phyloP scores from a whole-genome alignment of 768 basidiomycete genomes.

The Mycena metata region DNA sequence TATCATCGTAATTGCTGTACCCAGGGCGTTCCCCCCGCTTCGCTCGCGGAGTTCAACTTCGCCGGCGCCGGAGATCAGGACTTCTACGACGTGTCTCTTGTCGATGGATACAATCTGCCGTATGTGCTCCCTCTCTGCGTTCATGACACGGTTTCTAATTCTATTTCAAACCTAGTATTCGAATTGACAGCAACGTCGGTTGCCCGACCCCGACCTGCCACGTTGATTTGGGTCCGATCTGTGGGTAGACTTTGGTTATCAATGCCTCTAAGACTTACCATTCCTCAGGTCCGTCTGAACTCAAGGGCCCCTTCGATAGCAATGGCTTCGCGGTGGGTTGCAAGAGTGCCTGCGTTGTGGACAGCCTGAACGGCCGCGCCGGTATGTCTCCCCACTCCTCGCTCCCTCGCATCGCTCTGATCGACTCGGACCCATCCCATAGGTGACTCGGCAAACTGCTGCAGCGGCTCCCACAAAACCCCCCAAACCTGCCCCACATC shows the following conservation, averaged over 20 bases:
- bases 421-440: neutral
- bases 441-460: constrained; percentile 36
- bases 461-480: constrained; percentile 31
- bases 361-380: constrained; percentile 19
- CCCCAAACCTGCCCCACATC: constrained; percentile 36
- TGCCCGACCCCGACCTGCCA: constrained; percentile 65
- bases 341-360: constrained; percentile 42
- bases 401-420: neutral
- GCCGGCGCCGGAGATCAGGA: constrained; percentile 42
- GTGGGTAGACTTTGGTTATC: constrained; percentile 47
- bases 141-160: too few relatives aligned
- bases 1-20: constrained; percentile 43
- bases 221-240: constrained; percentile 34
- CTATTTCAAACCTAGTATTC: constrained; percentile 32
- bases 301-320: constrained; percentile 55
- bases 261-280: constrained; percentile 45
- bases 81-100: constrained; percentile 56
- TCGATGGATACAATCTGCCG: constrained; percentile 64
- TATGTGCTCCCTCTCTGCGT: neutral
- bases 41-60: constrained; percentile 44
- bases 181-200: constrained; percentile 57
- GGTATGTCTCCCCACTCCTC: neutral
- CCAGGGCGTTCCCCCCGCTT: neutral
- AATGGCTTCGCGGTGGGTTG: constrained; percentile 53
- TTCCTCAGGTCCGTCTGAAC: constrained; percentile 44